phyloP scores from a whole-genome alignment of 2,329 filamentous ascomycete species.

The Hortaea werneckii region DNA sequence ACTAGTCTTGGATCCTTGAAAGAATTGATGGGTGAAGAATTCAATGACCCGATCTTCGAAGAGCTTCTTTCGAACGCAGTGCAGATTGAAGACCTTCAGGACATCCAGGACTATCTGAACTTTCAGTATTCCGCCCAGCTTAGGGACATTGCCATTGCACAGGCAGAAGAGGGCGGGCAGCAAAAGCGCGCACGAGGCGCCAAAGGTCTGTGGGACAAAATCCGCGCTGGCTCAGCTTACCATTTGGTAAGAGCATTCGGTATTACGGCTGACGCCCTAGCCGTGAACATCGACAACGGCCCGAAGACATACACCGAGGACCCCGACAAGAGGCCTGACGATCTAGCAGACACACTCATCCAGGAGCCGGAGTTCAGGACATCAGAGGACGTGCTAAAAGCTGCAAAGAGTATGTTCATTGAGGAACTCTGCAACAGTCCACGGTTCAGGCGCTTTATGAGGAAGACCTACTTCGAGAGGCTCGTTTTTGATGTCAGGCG shows the following conservation, averaged over 20 bases:
- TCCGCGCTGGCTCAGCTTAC: slow-evolving; percentile 70
- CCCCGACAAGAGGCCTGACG: slow-evolving; percentile 65
- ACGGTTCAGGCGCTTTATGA: slow-evolving; percentile 77
- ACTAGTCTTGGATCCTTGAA: slow-evolving; percentile 68
- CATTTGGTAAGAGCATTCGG: slow-evolving; percentile 80
- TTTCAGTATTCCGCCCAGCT: slow-evolving; percentile 83
- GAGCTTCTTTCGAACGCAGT: slow-evolving; percentile 70
- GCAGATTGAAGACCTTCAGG: slow-evolving; percentile 91
- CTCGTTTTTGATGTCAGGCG: slow-evolving; percentile 78
- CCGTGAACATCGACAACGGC: slow-evolving; percentile 72
- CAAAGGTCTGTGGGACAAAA: slow-evolving; percentile 70
- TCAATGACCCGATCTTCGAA: slow-evolving; percentile 66
- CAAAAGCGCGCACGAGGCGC: slow-evolving; percentile 77
- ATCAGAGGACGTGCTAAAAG: slow-evolving; percentile 62
- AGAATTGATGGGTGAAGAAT: slow-evolving; percentile 38
- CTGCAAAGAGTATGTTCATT: slow-evolving; percentile 77
- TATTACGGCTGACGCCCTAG: slow-evolving; percentile 78
- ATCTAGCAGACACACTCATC: slow-evolving; percentile 72
- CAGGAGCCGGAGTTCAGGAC: slow-evolving; percentile 64
- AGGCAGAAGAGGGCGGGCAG: slow-evolving; percentile 52
- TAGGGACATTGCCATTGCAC: slow-evolving; percentile 62
- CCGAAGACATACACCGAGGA: slow-evolving; percentile 79
- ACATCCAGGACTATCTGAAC: slow-evolving; percentile 91
- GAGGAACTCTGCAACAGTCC: slow-evolving; percentile 86
- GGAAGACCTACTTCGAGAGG: slow-evolving; percentile 71